These are phyloP conservation scores for Solanum aculeatissimum DNA, from an alignment of 305 asterid species.

Conservation along the genomic window DNA sequence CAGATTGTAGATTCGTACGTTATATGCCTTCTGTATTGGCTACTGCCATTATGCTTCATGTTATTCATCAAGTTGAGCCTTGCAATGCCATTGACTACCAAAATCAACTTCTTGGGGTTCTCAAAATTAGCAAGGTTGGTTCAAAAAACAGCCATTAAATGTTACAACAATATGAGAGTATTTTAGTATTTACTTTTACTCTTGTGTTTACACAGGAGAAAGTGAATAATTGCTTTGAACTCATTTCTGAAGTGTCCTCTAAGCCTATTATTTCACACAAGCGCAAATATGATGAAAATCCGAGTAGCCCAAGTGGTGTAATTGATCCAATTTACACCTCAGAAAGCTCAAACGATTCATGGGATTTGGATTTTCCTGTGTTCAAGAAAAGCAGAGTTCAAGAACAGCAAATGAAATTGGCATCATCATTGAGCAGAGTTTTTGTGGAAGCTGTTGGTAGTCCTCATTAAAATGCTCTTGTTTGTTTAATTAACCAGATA, in stretches of 20 bases:
- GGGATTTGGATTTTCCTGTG: conserved; percentile 12
- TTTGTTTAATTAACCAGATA: background rate
- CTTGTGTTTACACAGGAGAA: background rate
- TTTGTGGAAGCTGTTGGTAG: conserved; percentile 39
- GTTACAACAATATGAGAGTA: no score
- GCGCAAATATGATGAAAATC: conserved; percentile 23
- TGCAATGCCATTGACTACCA: conserved; percentile 41
- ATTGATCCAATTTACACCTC: conserved; percentile 25
- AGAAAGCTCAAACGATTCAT: conserved; percentile 38
- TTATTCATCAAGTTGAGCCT: conserved; percentile 48
- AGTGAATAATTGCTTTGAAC: conserved; percentile 3
- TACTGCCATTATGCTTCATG: conserved; percentile 76
- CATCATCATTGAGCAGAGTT: conserved; percentile 30
- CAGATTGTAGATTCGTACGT: conserved; percentile 61
- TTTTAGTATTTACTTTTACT: background rate
- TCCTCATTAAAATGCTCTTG: conserved; percentile 23
- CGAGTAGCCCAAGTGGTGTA: conserved; percentile 10
- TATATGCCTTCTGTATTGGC: conserved; percentile 74
- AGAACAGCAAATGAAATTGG: conserved; percentile 48
- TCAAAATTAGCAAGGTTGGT: conserved; percentile 61
- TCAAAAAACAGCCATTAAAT: background rate
- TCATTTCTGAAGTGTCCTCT: background rate
- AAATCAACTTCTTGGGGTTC: conserved; percentile 55
- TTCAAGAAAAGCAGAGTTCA: conserved; percentile 44
- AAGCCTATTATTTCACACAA: conserved; percentile 5